Conservation (phyloP, 306 rosid genomes). For the Neltuma alba region DNA sequence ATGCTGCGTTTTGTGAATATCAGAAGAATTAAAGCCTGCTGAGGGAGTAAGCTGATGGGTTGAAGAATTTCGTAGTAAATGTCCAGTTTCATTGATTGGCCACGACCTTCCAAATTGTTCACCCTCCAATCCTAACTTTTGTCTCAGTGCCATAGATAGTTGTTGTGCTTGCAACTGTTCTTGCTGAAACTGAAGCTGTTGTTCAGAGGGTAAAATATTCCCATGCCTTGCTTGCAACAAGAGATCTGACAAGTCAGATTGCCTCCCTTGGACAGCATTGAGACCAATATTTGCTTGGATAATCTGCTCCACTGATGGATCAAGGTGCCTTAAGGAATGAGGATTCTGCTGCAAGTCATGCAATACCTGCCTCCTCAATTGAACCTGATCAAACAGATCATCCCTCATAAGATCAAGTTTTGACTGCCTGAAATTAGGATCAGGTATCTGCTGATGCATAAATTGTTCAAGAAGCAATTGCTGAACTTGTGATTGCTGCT, state of each 20-base stretch:
- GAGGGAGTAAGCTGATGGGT: conserved; percentile 54
- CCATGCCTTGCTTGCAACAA: conserved; percentile 63
- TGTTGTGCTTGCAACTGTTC: conserved; percentile 66
- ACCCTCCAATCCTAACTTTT: conserved; percentile 61
- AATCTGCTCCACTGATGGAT: conserved; percentile 64
- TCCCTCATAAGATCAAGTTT: conserved; percentile 56
- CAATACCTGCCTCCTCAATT: conserved; percentile 49
- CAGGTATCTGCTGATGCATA: conserved; percentile 62
- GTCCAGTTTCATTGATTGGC: conserved; percentile 56
- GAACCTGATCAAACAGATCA: conserved; percentile 58
- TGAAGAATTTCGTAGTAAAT: conserved; percentile 58
- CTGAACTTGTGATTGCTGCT: conserved; percentile 66
- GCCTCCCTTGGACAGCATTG: conserved; percentile 59
- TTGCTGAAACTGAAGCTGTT: conserved; percentile 57
- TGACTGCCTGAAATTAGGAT: conserved; percentile 60
- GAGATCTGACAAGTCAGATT: conserved; percentile 58
- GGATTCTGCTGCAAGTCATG: conserved; percentile 58
- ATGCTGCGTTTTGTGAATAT: conserved; percentile 59
- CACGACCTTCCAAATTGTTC: conserved; percentile 54
- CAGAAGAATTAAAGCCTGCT: conserved; percentile 55
- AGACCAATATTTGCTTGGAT: conserved; percentile 62
- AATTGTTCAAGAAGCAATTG: conserved; percentile 64
- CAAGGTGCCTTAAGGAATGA: conserved; percentile 53
- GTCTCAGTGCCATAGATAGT: conserved; percentile 61
- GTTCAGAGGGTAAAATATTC: conserved; percentile 53